Evolutionary conservation across 176 grass and related monocot species (phyloP).

Genomic region (Pontederia paniculata): DNA sequence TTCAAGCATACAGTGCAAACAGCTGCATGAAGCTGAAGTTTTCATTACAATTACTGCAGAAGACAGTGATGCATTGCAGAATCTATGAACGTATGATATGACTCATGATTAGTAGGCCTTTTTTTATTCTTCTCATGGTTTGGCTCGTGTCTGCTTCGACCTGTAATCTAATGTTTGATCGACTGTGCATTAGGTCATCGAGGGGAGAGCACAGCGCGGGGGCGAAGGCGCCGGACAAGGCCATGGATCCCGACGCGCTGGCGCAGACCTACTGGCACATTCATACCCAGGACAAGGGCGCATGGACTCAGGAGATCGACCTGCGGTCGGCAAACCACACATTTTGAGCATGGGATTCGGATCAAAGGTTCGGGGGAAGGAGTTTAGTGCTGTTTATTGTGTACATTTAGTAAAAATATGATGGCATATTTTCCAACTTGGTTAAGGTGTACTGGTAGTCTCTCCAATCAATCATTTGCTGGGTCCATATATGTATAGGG

Average conservation of each 20-base stretch:
- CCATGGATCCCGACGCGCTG: conserved; percentile 68
- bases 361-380: background rate
- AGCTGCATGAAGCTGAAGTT: background rate
- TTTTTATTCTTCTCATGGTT: conserved; percentile 1
- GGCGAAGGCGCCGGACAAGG: background rate
- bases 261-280: conserved; percentile 90
- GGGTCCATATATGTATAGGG: no score
- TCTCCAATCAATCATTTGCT: no score
- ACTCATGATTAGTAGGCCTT: background rate
- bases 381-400: background rate
- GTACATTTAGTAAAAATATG: background rate
- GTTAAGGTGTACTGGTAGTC: background rate
- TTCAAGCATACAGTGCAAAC: background rate
- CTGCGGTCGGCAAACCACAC: conserved; percentile 32
- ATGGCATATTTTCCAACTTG: no score
- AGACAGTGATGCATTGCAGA: no score
- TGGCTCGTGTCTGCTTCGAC: no score
- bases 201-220: conserved; percentile 17
- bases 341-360: background rate
- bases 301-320: conserved; percentile 94
- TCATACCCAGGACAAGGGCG: conserved; percentile 61
- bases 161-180: no score
- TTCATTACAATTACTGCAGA: background rate
- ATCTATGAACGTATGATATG: background rate
- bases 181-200: conserved; percentile 20